phyloP scores from a whole-genome alignment of 1,284 basidiomycete genomes.

The Rhodotorula sp. region DNA sequence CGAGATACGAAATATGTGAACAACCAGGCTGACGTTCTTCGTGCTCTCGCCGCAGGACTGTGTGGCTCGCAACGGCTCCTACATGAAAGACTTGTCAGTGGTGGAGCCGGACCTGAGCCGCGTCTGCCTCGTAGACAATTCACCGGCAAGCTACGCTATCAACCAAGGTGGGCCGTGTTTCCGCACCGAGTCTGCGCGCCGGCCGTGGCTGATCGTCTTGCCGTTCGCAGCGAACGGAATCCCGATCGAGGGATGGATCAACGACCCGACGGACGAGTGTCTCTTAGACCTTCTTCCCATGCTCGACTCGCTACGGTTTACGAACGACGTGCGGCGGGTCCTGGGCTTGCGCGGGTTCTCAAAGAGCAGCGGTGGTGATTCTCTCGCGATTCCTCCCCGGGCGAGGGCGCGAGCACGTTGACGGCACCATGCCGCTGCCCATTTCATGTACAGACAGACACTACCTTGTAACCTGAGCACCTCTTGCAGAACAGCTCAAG shows the following conservation, averaged over 20 bases:
- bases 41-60: conserved; percentile 63
- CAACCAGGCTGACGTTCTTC: background rate
- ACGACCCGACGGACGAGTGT: conserved; percentile 94
- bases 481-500: too few species aligned
- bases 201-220: background rate
- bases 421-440: background rate
- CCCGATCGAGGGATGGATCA: conserved; percentile 98
- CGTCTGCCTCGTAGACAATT: conserved; percentile 95
- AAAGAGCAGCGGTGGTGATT: conserved; percentile 5
- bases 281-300: conserved; percentile 92
- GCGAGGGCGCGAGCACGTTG: background rate
- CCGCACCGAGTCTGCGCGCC: background rate
- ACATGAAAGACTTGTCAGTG: conserved; percentile 86
- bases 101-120: conserved; percentile 84
- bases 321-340: conserved; percentile 87
- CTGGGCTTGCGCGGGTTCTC: conserved; percentile 65
- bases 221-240: conserved; percentile 78
- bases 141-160: conserved; percentile 84
- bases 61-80: conserved; percentile 86
- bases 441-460: background rate
- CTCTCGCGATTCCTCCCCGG: background rate
- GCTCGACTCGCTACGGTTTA: conserved; percentile 91
- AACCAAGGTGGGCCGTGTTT: conserved; percentile 72
- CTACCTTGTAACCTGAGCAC: background rate
- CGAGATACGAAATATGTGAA: background rate